A percentile compares a stretch with the other conserved stretches of the same genome.
phyloP scores from a whole-genome alignment of 1,284 basidiomycete species.

The Xanthoconium separans region DNA sequence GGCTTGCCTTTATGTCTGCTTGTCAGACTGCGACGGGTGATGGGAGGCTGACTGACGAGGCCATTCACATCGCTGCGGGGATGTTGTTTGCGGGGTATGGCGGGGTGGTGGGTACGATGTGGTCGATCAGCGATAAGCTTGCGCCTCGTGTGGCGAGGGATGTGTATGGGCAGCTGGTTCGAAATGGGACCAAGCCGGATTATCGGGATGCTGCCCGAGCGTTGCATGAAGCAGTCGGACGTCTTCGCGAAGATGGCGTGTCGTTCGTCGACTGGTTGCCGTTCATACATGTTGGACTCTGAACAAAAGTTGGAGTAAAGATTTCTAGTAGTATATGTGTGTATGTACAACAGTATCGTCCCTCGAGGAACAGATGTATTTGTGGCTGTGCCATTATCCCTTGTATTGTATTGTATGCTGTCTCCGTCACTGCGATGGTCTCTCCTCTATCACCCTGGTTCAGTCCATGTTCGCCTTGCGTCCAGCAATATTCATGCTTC shows the following conservation, averaged over 20 bases:
- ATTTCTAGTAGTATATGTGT: no score
- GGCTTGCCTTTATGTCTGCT: neutral
- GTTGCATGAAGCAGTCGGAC: neutral
- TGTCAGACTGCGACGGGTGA: slow-evolving; percentile 1
- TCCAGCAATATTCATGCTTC: neutral
- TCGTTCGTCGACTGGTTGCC: neutral
- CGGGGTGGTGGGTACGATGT: neutral
- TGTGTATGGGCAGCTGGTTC: neutral
- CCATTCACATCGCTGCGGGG: neutral
- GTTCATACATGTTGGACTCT: neutral
- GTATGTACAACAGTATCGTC: no score
- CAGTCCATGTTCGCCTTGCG: slow-evolving; percentile 6
- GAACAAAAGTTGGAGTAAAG: neutral
- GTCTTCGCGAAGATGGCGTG: neutral
- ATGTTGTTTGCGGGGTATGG: slow-evolving; percentile 1
- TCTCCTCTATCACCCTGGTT: neutral
- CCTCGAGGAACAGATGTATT: no score
- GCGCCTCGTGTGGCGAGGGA: neutral
- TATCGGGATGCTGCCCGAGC: neutral
- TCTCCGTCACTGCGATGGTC: slow-evolving; percentile 10
- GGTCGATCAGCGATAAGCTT: neutral
- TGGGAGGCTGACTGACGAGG: neutral
- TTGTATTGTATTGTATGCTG: slow-evolving; percentile 19
- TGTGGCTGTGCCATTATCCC: no score
- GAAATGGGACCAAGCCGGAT: neutral